Percentiles rank a stretch among this genome's conserved stretches.
Evolutionary conservation across 192 early-diverging fungal species (phyloP).

Genomic region (Linnemannia zychae): DNA sequence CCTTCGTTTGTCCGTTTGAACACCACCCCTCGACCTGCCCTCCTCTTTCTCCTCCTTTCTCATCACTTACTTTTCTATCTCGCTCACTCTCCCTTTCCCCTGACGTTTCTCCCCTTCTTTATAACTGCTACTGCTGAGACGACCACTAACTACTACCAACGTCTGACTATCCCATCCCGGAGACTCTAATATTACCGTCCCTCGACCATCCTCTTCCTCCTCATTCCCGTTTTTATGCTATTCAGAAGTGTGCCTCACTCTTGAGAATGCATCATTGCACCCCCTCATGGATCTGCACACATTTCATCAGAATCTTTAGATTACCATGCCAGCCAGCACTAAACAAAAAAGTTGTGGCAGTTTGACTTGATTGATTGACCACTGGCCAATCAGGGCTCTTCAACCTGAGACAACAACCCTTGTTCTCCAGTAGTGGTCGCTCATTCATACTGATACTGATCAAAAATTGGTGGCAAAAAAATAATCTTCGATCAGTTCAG

Average conservation of each 20-base stretch:
- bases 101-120: neutral
- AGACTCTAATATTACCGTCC: neutral
- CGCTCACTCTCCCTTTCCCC: neutral
- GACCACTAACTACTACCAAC: neutral
- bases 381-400: neutral
- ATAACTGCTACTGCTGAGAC: neutral
- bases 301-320: too few species aligned
- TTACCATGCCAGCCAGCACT: neutral
- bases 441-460: neutral
- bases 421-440: neutral
- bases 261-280: too few species aligned
- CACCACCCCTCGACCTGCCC: neutral
- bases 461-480: conserved; percentile 1
- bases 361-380: neutral
- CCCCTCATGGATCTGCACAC: too few species aligned
- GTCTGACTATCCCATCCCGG: neutral
- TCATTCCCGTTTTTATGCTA: neutral
- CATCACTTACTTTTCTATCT: neutral
- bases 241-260: too few species aligned
- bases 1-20: neutral
- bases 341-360: neutral
- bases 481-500: neutral
- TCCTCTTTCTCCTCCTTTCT: neutral
- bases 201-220: neutral
- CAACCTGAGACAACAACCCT: neutral